Base-by-base conservation (phyloP, 2,329 filamentous ascomycete species). In the Myriosclerotinia duriaeana region DNA sequence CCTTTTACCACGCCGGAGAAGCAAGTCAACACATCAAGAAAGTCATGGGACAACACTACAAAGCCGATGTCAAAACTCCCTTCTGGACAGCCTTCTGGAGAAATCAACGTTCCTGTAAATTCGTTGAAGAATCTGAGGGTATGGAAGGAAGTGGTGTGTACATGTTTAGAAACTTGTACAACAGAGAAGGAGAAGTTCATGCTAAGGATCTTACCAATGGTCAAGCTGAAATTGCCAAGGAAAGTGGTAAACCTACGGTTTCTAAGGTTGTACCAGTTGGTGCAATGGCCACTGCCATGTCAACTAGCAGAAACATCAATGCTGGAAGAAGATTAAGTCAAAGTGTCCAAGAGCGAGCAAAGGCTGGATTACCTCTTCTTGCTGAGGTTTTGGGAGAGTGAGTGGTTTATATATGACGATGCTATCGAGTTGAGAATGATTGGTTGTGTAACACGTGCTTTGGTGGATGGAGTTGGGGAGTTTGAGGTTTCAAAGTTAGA, bases 1-100 rank as follows among this genome's bases (percentile, higher is more conserved):
- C 85, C 17, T 86, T 86, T 76, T 88, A 88, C 78, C 79, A 85
- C 71, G 84, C 84, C 30, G 81, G 84, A 68, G 82, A 85, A 73
- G 85, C 85, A n/a, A 85, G 84, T 12, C 78, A 81, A 66, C 82
- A 84, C 48, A 84, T 87, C 74, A 80, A 79, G 72, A 80, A 81
- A 12, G 76, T 87, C n/a, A 80, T 87, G 22, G 85, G 85, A 9
- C 78, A 82, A 40, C 78, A 83, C 64, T 87, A 87, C 77, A 79
- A 79, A 73, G 74, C 76, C 11, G 82, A 84, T 68, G 66, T 68
- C 15, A 74, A 76, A 68, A 77, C 75, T 5, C 67, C 70, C 9
- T 77, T 77, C 72, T 77, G 74, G 76, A 73, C 71, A 1, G 76
- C 76, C 1, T 77, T 77, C 69, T 77, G 73, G 72, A 70, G 63